These are phyloP conservation scores for Lentinula boryana DNA, from an alignment of 768 basidiomycete species.

Conservation along the genomic window DNA sequence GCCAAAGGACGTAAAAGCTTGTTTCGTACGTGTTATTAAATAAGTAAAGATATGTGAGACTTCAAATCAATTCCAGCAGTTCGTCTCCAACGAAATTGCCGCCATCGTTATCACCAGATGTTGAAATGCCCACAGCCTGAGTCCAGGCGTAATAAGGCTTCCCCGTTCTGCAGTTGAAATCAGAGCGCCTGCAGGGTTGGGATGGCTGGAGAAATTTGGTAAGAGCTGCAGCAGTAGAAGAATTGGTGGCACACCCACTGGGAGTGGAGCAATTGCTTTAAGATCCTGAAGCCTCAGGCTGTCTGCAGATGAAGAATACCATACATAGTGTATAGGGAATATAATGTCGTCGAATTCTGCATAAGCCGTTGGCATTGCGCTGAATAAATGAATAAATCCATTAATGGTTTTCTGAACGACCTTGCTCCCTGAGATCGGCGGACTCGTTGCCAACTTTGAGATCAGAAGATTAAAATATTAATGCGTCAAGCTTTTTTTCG, in stretches of 20 bases:
- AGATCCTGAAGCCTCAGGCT: conserved; percentile 66
- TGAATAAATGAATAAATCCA: conserved; percentile 74
- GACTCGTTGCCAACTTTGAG: conserved; percentile 30
- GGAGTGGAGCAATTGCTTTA: conserved; percentile 21
- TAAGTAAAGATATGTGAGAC: conserved; percentile 20
- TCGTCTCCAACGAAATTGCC: conserved; percentile 37
- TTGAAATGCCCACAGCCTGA: conserved; percentile 30
- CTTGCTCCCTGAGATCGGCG: conserved; percentile 49
- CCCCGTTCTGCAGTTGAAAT: conserved; percentile 12
- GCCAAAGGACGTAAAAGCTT: conserved; percentile 78
- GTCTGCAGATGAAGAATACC: conserved; percentile 63
- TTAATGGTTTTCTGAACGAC: conserved; percentile 75
- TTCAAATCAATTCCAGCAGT: conserved; percentile 30
- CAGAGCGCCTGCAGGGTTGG: conserved; percentile 32
- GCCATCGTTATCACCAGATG: conserved; percentile 43
- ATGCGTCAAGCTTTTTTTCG: conserved; percentile 41
- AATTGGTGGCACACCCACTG: conserved; percentile 15
- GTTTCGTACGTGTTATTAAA: conserved; percentile 61
- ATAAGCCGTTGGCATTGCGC: conserved; percentile 64
- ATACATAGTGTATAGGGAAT: conserved; percentile 55
- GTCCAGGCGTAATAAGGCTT: not conserved
- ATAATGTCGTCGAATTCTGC: conserved; percentile 67
- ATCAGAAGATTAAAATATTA: conserved; percentile 34
- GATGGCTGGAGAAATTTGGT: conserved; percentile 52
- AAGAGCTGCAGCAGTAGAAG: conserved; percentile 26